phyloP scores from a whole-genome alignment of 2,329 filamentous ascomycete genomes.

The Hysterium pulicare region DNA sequence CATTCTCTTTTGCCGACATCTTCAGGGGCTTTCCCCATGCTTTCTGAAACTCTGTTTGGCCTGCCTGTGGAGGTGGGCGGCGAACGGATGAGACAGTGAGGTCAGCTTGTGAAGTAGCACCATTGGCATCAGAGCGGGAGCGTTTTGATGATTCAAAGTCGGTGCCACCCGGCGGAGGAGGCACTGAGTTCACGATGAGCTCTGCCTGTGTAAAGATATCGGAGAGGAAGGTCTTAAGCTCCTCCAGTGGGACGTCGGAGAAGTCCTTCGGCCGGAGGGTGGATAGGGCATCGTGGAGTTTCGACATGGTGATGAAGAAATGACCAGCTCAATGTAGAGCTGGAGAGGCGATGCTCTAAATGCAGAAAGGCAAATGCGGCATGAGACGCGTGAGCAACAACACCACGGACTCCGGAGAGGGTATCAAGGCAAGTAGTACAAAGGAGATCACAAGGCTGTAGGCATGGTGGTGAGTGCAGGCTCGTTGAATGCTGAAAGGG shows the following conservation, averaged over 20 bases:
- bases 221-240: slow-evolving; percentile 40
- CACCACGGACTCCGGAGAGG: too few species aligned
- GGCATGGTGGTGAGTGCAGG: too few species aligned
- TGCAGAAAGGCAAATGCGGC: too few species aligned
- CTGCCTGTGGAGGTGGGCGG: slow-evolving; percentile 46
- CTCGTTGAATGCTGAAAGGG: too few species aligned
- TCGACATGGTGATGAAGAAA: slow-evolving; percentile 21
- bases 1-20: slow-evolving; percentile 68
- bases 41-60: slow-evolving; percentile 64
- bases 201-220: slow-evolving; percentile 56
- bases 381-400: too few species aligned
- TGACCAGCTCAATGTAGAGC: neutral
- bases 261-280: slow-evolving; percentile 44
- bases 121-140: slow-evolving; percentile 56
- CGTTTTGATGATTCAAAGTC: slow-evolving; percentile 48
- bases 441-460: neutral
- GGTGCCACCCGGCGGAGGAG: slow-evolving; percentile 51
- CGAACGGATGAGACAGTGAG: slow-evolving; percentile 53
- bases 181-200: slow-evolving; percentile 73
- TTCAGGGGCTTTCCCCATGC: slow-evolving; percentile 85
- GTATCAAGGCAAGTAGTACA: neutral
- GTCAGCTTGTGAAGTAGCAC: slow-evolving; percentile 49
- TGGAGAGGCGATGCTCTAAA: too few species aligned
- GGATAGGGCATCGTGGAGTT: slow-evolving; percentile 46
- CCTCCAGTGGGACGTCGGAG: slow-evolving; percentile 42